A percentile compares a stretch with the other conserved stretches of the same genome.
These are phyloP conservation scores for Claviceps sp. DNA, from an alignment of 2,329 filamentous ascomycete species.

Conservation along the genomic window DNA sequence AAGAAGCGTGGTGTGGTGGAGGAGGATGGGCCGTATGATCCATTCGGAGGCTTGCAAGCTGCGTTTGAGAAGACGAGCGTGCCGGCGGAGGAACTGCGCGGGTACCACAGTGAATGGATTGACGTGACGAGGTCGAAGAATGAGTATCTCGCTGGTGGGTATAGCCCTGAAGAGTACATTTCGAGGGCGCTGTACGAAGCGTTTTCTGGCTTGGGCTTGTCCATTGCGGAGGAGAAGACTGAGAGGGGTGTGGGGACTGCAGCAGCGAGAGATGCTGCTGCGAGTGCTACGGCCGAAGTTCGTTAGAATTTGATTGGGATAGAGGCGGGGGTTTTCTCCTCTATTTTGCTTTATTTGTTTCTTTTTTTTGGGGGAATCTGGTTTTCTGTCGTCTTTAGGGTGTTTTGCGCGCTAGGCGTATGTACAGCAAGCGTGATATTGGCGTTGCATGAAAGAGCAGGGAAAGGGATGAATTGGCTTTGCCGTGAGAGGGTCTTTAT, in stretches of 20 bases:
- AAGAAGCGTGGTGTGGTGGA: conserved; percentile 25
- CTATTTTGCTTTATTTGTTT: too few relatives aligned
- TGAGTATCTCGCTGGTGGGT: conserved; percentile 64
- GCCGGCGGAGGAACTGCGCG: conserved; percentile 30
- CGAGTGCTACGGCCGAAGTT: conserved; percentile 22
- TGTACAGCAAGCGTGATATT: neutral
- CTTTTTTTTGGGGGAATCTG: too few relatives aligned
- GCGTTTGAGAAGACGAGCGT: conserved; percentile 57
- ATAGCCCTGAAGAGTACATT: conserved; percentile 71
- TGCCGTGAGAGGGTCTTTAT: too few relatives aligned
- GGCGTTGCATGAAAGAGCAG: neutral
- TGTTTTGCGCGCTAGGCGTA: neutral
- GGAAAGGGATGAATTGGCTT: too few relatives aligned
- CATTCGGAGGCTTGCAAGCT: conserved; percentile 65
- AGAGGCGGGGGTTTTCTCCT: too few relatives aligned
- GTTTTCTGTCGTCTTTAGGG: neutral
- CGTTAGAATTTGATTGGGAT: conserved; percentile 17
- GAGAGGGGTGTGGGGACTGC: conserved; percentile 22
- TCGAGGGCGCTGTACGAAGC: conserved; percentile 72
- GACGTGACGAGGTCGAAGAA: conserved; percentile 52
- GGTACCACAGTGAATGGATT: conserved; percentile 66
- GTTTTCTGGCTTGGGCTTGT: conserved; percentile 78
- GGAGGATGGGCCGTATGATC: conserved; percentile 69
- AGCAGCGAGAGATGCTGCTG: conserved; percentile 23
- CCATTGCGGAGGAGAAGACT: conserved; percentile 64